phyloP scores from a whole-genome alignment of 1,139 yeast species.

The Suhomyces bolitotheri region DNA sequence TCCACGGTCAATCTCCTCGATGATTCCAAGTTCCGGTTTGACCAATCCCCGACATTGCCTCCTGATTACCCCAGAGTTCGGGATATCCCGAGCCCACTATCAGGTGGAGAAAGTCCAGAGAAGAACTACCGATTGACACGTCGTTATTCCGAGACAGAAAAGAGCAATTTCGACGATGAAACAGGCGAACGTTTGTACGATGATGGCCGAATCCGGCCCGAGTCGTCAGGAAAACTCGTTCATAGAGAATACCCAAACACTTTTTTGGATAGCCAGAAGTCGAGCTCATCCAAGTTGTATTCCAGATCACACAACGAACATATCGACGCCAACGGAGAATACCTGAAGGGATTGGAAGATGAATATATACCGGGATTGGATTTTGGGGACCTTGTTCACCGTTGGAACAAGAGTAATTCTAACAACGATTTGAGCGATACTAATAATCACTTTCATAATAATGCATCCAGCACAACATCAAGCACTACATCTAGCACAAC shows the following conservation, averaged over 20 bases:
- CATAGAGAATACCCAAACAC: not conserved
- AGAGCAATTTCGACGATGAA: constrained; percentile 50
- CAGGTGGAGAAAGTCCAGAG: constrained; percentile 5
- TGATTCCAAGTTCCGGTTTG: constrained; percentile 25
- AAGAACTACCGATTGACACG: constrained; percentile 31
- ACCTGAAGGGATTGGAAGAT: constrained; percentile 57
- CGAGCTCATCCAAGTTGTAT: constrained; percentile 24
- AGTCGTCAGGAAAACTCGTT: constrained; percentile 11
- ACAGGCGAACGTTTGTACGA: constrained; percentile 53
- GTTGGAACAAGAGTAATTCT: constrained; percentile 33
- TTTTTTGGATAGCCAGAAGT: not conserved
- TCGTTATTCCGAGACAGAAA: constrained; percentile 58
- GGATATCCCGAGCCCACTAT: constrained; percentile 5
- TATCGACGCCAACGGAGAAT: constrained; percentile 17
- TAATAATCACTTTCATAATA: constrained; percentile 1
- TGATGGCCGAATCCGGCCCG: constrained; percentile 50
- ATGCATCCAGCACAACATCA: not conserved
- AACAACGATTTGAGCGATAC: constrained; percentile 18
- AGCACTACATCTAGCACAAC: constrained; percentile 13
- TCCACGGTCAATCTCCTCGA: constrained; percentile 38
- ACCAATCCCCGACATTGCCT: constrained; percentile 2
- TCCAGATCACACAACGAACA: constrained; percentile 35
- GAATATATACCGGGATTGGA: constrained; percentile 71
- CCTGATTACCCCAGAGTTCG: constrained; percentile 6
- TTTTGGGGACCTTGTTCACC: constrained; percentile 44